These are phyloP conservation scores for Fusarium hostae DNA, from an alignment of 2,329 filamentous ascomycete genomes.

Conservation along the genomic window DNA sequence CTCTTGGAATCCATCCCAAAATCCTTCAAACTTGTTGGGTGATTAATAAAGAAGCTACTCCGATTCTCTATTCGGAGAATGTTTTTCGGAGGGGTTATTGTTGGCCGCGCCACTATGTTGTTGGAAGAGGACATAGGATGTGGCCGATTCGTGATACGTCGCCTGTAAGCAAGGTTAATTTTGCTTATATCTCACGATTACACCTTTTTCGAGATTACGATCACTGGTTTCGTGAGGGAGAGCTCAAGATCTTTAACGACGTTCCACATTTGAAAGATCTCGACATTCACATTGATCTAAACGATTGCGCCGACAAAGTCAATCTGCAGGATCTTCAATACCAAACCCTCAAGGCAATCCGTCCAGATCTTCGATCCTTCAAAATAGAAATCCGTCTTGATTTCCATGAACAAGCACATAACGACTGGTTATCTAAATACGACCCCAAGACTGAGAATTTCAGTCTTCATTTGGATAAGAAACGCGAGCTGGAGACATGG, in stretches of 20 bases:
- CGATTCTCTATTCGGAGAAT: slow-evolving; percentile 18
- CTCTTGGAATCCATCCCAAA: background rate
- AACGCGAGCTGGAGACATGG: slow-evolving; percentile 12
- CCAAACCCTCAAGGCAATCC: background rate
- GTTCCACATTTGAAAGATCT: slow-evolving; percentile 19
- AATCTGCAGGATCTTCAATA: background rate
- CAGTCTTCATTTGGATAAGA: slow-evolving; percentile 16
- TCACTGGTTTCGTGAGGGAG: background rate
- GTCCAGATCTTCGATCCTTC: background rate
- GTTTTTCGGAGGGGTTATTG: background rate
- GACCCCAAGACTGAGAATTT: background rate
- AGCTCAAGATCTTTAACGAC: slow-evolving; percentile 4
- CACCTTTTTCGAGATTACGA: background rate
- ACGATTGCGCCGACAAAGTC: background rate
- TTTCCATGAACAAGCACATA: background rate
- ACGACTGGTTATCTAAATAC: slow-evolving; percentile 2
- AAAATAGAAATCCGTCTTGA: background rate
- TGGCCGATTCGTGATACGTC: slow-evolving; percentile 3
- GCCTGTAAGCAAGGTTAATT: background rate
- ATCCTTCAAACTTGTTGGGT: slow-evolving; percentile 12
- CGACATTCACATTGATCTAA: slow-evolving; percentile 3
- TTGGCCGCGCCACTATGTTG: background rate
- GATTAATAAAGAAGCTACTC: slow-evolving; percentile 15
- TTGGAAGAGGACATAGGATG: rapidly evolving
- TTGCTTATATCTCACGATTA: slow-evolving; percentile 1